phyloP scores from a whole-genome alignment of 495 filamentous ascomycete species.

The Penicillium paradoxum region DNA sequence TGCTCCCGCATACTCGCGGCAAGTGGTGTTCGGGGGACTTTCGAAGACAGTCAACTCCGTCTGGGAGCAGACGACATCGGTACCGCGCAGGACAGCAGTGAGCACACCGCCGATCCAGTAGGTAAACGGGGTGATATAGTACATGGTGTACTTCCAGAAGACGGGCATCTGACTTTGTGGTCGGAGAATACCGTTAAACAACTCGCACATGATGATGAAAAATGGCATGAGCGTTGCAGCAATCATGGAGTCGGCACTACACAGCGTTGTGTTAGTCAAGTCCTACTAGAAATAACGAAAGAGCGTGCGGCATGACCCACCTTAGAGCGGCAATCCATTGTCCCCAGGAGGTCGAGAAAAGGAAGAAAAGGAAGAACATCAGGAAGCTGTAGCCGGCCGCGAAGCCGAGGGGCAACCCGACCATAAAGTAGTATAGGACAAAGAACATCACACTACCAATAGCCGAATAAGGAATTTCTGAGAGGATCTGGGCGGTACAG shows the following conservation, averaged over 20 bases:
- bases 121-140: conserved; percentile 79
- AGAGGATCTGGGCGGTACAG: conserved; percentile 62
- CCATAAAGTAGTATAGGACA: conserved; percentile 68
- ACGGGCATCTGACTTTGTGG: conserved; percentile 69
- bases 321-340: conserved; percentile 66
- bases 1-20: conserved; percentile 62
- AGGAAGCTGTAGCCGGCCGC: conserved; percentile 76
- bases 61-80: conserved; percentile 52
- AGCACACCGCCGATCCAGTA: conserved; percentile 76
- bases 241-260: conserved; percentile 61
- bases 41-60: conserved; percentile 60
- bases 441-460: conserved; percentile 68
- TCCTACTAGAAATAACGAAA: neutral
- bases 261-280: conserved; percentile 29
- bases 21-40: conserved; percentile 57
- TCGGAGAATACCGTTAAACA: conserved; percentile 81
- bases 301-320: conserved; percentile 12
- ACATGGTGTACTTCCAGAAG: conserved; percentile 77
- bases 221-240: conserved; percentile 72
- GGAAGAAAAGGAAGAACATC: conserved; percentile 71
- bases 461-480: conserved; percentile 71
- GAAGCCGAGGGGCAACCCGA: conserved; percentile 53
- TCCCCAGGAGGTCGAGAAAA: conserved; percentile 70
- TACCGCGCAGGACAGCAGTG: conserved; percentile 61
- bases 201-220: conserved; percentile 46